These are phyloP conservation scores for Yamadazyma siamensis DNA, from an alignment of 1,139 yeast genomes.

Conservation along the genomic window DNA sequence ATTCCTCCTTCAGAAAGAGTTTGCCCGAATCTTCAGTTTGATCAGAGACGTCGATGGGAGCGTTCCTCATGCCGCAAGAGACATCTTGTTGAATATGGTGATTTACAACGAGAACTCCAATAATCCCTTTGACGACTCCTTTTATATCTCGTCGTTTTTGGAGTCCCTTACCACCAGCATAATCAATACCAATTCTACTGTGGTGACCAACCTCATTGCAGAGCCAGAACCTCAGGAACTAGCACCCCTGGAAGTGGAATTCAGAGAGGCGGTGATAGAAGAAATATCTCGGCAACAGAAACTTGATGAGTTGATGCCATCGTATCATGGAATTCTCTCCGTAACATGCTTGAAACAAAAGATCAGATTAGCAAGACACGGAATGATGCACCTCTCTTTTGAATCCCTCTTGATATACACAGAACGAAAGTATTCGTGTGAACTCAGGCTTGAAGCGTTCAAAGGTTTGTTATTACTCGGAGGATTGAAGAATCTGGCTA, in stretches of 20 bases:
- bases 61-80: constrained; percentile 62
- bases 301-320: constrained; percentile 85
- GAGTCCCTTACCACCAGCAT: constrained; percentile 47
- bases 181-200: constrained; percentile 17
- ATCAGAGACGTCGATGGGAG: constrained; percentile 63
- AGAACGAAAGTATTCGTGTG: constrained; percentile 42
- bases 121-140: constrained; percentile 73
- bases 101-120: constrained; percentile 84
- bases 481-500: constrained; percentile 62
- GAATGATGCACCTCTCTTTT: constrained; percentile 51
- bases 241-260: constrained; percentile 19
- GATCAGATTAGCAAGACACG: constrained; percentile 56
- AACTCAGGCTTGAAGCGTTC: constrained; percentile 67
- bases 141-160: constrained; percentile 61
- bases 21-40: constrained; percentile 59
- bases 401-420: constrained; percentile 53
- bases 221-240: constrained; percentile 10
- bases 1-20: constrained; percentile 67
- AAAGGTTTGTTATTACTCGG: constrained; percentile 70
- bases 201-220: constrained; percentile 4
- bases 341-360: constrained; percentile 57
- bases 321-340: constrained; percentile 60
- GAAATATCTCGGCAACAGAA: constrained; percentile 72
- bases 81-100: constrained; percentile 65
- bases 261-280: constrained; percentile 25